Percentiles rank a stretch among this genome's conserved stretches.
phyloP scores from a whole-genome alignment of 352 stramenopile species.

The Phytopythium ostracodes region DNA sequence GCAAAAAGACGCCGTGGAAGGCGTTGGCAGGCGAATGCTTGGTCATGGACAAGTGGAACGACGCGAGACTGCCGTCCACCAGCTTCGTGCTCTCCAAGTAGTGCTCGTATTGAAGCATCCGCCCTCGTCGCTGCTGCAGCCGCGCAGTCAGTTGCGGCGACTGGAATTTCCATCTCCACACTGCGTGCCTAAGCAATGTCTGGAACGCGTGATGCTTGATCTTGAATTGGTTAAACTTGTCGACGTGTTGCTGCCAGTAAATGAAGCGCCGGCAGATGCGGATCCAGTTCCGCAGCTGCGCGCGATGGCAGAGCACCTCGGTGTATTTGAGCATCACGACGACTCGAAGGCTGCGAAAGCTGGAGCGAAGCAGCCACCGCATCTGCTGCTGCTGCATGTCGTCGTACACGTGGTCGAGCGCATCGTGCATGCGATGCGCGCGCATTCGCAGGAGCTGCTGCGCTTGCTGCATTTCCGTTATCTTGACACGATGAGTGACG shows the following conservation, averaged over 20 bases:
- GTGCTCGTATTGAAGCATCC: slow-evolving; percentile 40
- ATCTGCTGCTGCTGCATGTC: slow-evolving; percentile 40
- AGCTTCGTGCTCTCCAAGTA: slow-evolving; percentile 24
- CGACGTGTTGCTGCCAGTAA: slow-evolving; percentile 48
- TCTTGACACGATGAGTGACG: slow-evolving; percentile 43
- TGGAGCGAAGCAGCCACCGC: slow-evolving; percentile 39
- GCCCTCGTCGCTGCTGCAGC: slow-evolving; percentile 26
- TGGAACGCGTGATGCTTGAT: slow-evolving; percentile 42
- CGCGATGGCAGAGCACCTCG: slow-evolving; percentile 31
- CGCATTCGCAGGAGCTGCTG: slow-evolving; percentile 47
- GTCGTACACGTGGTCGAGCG: slow-evolving; percentile 57
- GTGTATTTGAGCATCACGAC: slow-evolving; percentile 48
- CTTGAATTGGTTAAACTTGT: slow-evolving; percentile 30
- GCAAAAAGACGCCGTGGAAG: slow-evolving; percentile 42
- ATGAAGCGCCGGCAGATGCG: slow-evolving; percentile 47
- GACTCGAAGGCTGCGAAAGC: slow-evolving; percentile 49
- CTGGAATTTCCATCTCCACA: slow-evolving; percentile 55
- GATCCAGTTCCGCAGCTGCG: slow-evolving; percentile 59
- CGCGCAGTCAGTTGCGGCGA: slow-evolving; percentile 27
- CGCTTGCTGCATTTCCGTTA: slow-evolving; percentile 36
- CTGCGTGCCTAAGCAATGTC: slow-evolving; percentile 32
- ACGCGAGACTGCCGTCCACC: slow-evolving; percentile 26
- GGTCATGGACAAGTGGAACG: slow-evolving; percentile 28
- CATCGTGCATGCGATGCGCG: slow-evolving; percentile 50
- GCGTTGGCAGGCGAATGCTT: slow-evolving; percentile 43